A percentile compares a stretch with the other conserved stretches of the same genome.
These are phyloP conservation scores for Darksidea phi DNA, from an alignment of 495 filamentous ascomycete genomes.

Conservation along the genomic window DNA sequence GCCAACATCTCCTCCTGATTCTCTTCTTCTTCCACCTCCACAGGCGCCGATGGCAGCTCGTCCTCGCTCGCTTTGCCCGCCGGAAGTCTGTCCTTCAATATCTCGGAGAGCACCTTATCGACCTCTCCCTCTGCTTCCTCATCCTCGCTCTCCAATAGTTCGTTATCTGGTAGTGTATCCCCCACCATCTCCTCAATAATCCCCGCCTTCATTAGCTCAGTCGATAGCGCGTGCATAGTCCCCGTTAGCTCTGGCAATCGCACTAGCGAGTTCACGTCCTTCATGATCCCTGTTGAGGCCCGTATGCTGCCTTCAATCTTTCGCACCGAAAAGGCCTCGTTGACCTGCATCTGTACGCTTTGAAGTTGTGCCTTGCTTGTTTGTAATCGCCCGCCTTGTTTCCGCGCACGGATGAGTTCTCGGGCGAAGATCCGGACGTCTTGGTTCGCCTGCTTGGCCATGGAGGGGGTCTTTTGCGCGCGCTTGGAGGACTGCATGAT, in stretches of 20 bases:
- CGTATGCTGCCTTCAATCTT: conserved; percentile 94
- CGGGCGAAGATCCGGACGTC: conserved; percentile 85
- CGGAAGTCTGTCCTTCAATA: conserved; percentile 77
- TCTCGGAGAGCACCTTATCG: conserved; percentile 87
- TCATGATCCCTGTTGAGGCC: conserved; percentile 89
- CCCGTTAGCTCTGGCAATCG: conserved; percentile 79
- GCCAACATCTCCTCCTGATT: conserved; percentile 82
- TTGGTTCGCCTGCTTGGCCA: conserved; percentile 68
- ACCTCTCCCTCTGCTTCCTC: conserved; percentile 89
- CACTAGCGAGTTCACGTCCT: conserved; percentile 87
- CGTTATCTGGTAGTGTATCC: conserved; percentile 74
- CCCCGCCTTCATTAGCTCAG: conserved; percentile 87
- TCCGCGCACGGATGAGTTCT: conserved; percentile 80
- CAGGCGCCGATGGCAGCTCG: conserved; percentile 46
- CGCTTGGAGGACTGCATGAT: conserved; percentile 79
- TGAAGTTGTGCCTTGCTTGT: conserved; percentile 90
- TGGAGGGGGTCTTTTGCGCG: conserved; percentile 70
- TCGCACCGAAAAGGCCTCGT: conserved; percentile 90
- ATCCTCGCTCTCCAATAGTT: conserved; percentile 73
- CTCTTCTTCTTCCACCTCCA: conserved; percentile 72
- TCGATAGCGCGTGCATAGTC: conserved; percentile 86
- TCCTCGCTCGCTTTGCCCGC: conserved; percentile 53
- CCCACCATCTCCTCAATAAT: conserved; percentile 98
- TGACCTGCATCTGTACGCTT: conserved; percentile 96
- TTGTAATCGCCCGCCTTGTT: conserved; percentile 66